Evolutionary conservation across 441 rosid genomes (phyloP).

Genomic region (Populus hybrid): DNA sequence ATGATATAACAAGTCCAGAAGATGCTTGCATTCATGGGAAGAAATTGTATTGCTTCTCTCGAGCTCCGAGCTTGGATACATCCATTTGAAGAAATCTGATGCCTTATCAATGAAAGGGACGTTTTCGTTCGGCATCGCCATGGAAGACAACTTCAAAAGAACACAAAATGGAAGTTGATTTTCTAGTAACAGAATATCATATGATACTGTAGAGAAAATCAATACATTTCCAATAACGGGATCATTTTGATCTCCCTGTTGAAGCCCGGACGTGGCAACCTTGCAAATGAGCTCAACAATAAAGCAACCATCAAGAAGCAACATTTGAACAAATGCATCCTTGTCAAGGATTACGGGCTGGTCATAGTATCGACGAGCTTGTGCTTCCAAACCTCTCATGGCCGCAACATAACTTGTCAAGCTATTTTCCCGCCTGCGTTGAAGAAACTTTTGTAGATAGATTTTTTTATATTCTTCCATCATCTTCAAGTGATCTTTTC

Average conservation of each 20-base stretch:
- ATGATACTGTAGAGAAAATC: neutral
- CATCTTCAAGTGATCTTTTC: neutral
- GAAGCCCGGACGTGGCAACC: too few relatives aligned
- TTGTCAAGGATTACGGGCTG: neutral
- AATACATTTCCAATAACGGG: neutral
- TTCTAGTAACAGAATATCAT: conserved; percentile 17
- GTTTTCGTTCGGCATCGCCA: neutral
- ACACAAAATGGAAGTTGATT: conserved; percentile 18
- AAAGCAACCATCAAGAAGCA: conserved; percentile 30
- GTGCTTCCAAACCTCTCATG: neutral
- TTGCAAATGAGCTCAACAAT: conserved; percentile 9
- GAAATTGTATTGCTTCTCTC: too few relatives aligned
- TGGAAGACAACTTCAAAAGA: neutral
- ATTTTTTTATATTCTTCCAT: conserved; percentile 11
- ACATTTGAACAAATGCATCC: conserved; percentile 20
- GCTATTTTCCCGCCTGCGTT: neutral
- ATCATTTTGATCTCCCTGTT: neutral
- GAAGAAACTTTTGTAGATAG: neutral
- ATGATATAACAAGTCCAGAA: neutral
- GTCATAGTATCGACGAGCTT: neutral
- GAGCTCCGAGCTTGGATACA: neutral
- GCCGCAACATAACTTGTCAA: neutral
- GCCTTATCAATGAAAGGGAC: rapidly evolving
- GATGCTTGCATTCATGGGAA: neutral
- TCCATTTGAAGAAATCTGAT: rapidly evolving